phyloP scores from a whole-genome alignment of 2,329 filamentous ascomycete species.

The Ceratocystis ficicola region DNA sequence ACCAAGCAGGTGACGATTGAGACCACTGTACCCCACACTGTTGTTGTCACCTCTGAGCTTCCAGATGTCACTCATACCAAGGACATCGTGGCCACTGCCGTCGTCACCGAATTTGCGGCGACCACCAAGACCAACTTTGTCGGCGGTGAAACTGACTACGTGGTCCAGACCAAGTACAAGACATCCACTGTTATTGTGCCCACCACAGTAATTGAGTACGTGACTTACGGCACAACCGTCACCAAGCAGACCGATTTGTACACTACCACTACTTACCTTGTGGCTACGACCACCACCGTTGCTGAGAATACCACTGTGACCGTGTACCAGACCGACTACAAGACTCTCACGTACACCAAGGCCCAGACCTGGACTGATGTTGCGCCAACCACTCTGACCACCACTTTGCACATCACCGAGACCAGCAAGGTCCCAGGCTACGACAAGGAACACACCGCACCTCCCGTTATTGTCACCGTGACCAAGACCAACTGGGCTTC shows the following conservation, averaged over 20 bases:
- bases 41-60: conserved; percentile 8
- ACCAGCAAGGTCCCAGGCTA: conserved; percentile 5
- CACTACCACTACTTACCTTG: conserved; percentile 14
- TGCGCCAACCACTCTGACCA: conserved; percentile 12
- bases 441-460: conserved; percentile 1
- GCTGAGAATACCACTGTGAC: conserved; percentile 10
- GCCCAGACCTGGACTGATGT: conserved; percentile 12
- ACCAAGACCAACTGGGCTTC: conserved; percentile 10
- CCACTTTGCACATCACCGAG: conserved; percentile 13
- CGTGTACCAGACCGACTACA: conserved; percentile 13
- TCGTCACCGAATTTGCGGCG: conserved; percentile 4
- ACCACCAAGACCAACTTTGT: conserved; percentile 10
- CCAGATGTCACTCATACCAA: conserved; percentile 6
- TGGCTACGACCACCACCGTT: conserved; percentile 15
- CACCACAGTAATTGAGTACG: conserved; percentile 8
- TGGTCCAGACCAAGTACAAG: conserved; percentile 3
- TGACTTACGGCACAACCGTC: conserved; percentile 16
- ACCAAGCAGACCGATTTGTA: conserved; percentile 15
- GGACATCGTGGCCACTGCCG: conserved; percentile 1
- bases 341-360: conserved; percentile 13
- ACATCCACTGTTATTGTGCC: not conserved
- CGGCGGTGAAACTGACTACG: conserved; percentile 7
- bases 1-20: not conserved
- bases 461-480: conserved; percentile 16
- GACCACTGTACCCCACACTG: not conserved